Conservation (phyloP, 2,329 filamentous ascomycete species). For the Tolypocladium tropicale region DNA sequence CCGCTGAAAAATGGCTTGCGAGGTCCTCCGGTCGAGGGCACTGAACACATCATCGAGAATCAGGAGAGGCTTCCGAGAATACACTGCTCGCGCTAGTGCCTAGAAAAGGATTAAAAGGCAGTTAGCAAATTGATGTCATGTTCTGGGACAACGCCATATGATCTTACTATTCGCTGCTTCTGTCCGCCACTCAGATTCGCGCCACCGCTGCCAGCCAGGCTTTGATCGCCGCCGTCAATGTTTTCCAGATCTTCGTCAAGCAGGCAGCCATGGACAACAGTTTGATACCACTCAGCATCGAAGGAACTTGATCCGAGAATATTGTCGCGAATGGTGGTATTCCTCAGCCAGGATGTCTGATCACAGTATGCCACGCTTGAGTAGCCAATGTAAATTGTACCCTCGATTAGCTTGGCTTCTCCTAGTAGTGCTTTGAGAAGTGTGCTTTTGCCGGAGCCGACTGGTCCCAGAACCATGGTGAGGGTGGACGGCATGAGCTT, state of each 20-base stretch:
- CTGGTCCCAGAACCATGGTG: conserved; percentile 2
- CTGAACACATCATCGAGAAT: conserved; percentile 4
- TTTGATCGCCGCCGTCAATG: background rate
- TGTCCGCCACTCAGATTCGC: background rate
- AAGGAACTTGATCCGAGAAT: conserved; percentile 11
- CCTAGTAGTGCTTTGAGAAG: conserved; percentile 6
- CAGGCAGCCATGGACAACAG: background rate
- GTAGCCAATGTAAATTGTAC: conserved; percentile 2
- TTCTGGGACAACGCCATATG: background rate
- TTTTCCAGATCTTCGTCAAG: background rate
- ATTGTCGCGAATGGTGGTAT: conserved; percentile 12
- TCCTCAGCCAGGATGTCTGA: conserved; percentile 15
- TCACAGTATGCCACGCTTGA: conserved; percentile 11
- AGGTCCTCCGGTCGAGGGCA: conserved; percentile 2
- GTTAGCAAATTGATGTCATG: background rate
- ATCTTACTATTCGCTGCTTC: background rate
- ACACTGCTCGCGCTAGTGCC: conserved; percentile 4
- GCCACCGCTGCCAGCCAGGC: background rate
- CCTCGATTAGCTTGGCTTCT: conserved; percentile 4
- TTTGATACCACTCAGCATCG: background rate
- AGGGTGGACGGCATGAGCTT: background rate
- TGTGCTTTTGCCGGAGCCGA: conserved; percentile 16
- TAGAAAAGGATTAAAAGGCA: background rate
- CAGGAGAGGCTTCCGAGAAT: background rate
- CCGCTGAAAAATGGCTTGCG: background rate